A percentile compares a stretch with the other conserved stretches of the same genome.
Conservation (phyloP, 2,329 filamentous ascomycete genomes). For the Tolypocladium tundrense region DNA sequence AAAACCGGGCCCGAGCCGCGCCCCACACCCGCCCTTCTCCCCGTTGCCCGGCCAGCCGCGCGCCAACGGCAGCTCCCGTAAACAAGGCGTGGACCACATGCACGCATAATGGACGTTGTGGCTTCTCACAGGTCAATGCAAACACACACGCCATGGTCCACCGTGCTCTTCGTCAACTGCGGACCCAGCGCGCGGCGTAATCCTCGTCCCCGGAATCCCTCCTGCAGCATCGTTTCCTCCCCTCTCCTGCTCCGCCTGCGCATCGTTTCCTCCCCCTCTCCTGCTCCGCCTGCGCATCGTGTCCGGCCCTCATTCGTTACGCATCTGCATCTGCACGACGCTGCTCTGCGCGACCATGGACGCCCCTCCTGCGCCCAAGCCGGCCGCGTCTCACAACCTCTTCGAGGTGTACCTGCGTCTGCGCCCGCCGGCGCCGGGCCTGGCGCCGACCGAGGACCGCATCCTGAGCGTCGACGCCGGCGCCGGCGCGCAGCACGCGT, state of each 20-base stretch:
- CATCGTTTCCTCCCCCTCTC: background rate
- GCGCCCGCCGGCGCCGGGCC: slow-evolving; percentile 49
- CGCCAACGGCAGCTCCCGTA: background rate
- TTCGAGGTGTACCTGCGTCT: slow-evolving; percentile 90
- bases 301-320: background rate
- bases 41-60: background rate
- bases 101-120: background rate
- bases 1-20: background rate
- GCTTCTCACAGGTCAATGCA: background rate
- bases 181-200: background rate
- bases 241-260: background rate
- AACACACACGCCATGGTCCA: background rate
- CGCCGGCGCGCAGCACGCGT: slow-evolving; percentile 35
- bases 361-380: background rate
- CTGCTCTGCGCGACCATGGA: slow-evolving; percentile 23
- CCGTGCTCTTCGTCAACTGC: background rate
- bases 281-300: background rate
- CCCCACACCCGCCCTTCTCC: background rate
- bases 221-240: background rate
- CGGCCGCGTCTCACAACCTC: slow-evolving; percentile 38
- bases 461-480: slow-evolving; percentile 69
- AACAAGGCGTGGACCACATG: background rate
- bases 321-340: background rate
- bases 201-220: background rate
- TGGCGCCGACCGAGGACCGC: slow-evolving; percentile 40